Percentiles rank a stretch among this genome's conserved stretches.
Evolutionary conservation across 176 grass and related monocot genomes (phyloP).

Genomic region (Triticum timopheevii): DNA sequence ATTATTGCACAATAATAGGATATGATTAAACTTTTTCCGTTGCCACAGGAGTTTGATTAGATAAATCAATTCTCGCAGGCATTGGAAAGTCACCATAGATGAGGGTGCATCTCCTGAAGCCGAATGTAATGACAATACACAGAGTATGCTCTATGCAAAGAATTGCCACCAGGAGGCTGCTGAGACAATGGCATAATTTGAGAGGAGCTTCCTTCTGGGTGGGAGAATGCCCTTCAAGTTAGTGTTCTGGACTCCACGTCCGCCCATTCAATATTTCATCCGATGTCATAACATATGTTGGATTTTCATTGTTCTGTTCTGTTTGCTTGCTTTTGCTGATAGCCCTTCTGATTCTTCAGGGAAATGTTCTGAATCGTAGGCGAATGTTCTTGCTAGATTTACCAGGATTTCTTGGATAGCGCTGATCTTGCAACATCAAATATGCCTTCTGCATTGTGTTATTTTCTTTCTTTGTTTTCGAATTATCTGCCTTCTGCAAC

Average conservation of each 20-base stretch:
- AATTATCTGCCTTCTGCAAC: neutral
- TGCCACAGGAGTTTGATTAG: neutral
- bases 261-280: neutral
- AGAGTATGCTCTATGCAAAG: too few relatives aligned
- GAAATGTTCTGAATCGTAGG: conserved; percentile 44
- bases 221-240: conserved; percentile 13
- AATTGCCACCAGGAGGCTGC: too few relatives aligned
- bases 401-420: conserved; percentile 27
- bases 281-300: neutral
- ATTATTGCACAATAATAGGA: neutral
- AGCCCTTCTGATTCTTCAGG: conserved; percentile 23
- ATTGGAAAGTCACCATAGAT: conserved; percentile 31
- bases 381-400: conserved; percentile 43
- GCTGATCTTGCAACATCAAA: conserved; percentile 47
- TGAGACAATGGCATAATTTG: conserved; percentile 21
- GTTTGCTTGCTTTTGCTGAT: neutral
- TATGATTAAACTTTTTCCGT: neutral
- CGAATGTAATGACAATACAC: conserved; percentile 30
- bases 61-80: conserved; percentile 5
- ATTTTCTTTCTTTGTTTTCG: neutral
- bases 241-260: neutral
- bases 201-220: conserved; percentile 26
- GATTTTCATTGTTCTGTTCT: neutral
- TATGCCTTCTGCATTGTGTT: conserved; percentile 4
- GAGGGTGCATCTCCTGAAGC: neutral